phyloP scores from a whole-genome alignment of 257 asterid species.

The Fraxinus cuspidata region DNA sequence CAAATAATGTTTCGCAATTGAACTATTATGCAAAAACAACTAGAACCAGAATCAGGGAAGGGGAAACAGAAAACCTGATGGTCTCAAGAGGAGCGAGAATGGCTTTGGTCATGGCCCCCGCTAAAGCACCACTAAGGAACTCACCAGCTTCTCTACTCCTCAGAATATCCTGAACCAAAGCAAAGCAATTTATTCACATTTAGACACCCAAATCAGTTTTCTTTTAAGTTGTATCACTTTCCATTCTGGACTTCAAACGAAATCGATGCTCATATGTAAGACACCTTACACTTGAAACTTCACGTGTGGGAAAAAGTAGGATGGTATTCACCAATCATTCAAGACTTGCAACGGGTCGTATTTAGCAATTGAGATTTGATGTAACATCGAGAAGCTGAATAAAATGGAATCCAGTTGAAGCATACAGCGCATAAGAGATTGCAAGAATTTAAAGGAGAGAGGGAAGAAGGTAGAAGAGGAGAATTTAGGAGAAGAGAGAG shows the following conservation, averaged over 20 bases:
- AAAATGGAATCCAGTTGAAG: not conserved
- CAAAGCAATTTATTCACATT: slow-evolving; percentile 14
- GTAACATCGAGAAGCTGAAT: not conserved
- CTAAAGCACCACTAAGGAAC: slow-evolving; percentile 92
- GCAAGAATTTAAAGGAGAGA: not conserved
- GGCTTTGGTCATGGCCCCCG: slow-evolving; percentile 98
- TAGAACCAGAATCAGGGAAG: slow-evolving; percentile 4
- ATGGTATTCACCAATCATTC: not conserved
- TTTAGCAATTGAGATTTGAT: not conserved
- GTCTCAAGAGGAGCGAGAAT: slow-evolving; percentile 97
- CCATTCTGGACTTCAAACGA: slow-evolving; percentile 1
- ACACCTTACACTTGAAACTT: not conserved
- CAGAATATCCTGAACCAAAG: slow-evolving; percentile 54
- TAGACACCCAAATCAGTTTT: slow-evolving; percentile 6
- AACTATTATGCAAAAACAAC: not conserved
- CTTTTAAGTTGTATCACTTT: not conserved
- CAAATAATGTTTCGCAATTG: not conserved
- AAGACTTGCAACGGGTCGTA: not conserved
- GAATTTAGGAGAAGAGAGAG: not conserved
- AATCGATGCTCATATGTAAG: not conserved
- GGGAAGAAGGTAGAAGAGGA: not conserved
- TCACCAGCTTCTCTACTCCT: slow-evolving; percentile 77
- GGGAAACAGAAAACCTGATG: slow-evolving; percentile 56
- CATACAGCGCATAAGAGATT: not conserved
- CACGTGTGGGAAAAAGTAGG: slow-evolving; percentile 2